These are phyloP conservation scores for Cephaloascus albidus DNA, from an alignment of 805 yeast species.

Conservation along the genomic window DNA sequence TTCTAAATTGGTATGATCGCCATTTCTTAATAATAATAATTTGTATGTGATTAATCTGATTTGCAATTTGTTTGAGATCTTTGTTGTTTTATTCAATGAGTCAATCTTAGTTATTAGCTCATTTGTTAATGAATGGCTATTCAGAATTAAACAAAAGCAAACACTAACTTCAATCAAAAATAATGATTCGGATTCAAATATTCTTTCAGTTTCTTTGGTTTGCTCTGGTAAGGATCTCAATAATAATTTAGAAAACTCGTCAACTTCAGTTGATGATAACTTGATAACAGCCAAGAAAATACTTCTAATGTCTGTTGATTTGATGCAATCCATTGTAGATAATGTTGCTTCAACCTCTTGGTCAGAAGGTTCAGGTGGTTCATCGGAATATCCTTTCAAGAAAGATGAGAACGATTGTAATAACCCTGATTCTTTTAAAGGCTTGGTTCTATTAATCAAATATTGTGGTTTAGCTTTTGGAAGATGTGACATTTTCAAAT, in stretches of 20 bases:
- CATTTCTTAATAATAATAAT: conserved; percentile 33
- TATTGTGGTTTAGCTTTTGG: conserved; percentile 60
- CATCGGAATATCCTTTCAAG: conserved; percentile 79
- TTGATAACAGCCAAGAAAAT: conserved; percentile 44
- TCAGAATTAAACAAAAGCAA: conserved; percentile 22
- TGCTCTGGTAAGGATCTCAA: conserved; percentile 23
- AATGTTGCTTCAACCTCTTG: conserved; percentile 85
- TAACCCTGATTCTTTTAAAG: conserved; percentile 67
- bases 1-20: conserved; percentile 9
- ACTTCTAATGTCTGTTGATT: conserved; percentile 51
- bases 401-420: conserved; percentile 88
- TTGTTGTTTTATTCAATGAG: conserved; percentile 5
- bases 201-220: conserved; percentile 21
- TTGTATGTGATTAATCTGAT: conserved; percentile 45
- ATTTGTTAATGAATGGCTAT: conserved; percentile 13
- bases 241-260: conserved; percentile 18
- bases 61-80: conserved; percentile 13
- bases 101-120: conserved; percentile 3
- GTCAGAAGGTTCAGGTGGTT: conserved; percentile 84
- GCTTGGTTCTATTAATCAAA: conserved; percentile 52
- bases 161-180: conserved; percentile 37
- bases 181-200: conserved; percentile 34
- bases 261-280: conserved; percentile 23
- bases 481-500: conserved; percentile 40
- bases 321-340: conserved; percentile 75